Evolutionary conservation across 805 yeast species (phyloP), one percentile per base, ranked within the genome.

Genomic region (Yarrowia divulgata): DNA sequence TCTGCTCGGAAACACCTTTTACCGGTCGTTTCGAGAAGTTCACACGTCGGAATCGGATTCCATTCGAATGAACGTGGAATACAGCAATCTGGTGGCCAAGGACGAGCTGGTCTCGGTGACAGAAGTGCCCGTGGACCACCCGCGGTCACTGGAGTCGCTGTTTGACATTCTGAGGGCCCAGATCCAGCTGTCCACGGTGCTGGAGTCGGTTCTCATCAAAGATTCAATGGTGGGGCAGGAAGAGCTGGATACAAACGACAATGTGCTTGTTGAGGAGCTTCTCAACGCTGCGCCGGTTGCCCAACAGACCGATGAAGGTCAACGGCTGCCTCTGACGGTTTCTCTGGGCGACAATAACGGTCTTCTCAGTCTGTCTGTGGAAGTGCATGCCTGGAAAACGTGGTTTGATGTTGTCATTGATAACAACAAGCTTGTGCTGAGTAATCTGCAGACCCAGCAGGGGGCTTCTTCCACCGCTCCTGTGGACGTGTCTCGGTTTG

Each of bases 101-200:
- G 68, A 69, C 43, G 68, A 69, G 14, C 68, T 75, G 12, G 77
- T 76, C 0, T 48, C 62, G 13, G 71, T 77, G 1, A 43, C 70
- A 3, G 76, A 75, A 45, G 66, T 78, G 12, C 79, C 79, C 0
- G 48, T 78, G 4, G 37, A 69, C 16, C 75, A 74, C 32, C 80
- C 80, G 2, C 55, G 69, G 19, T 71, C 74, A 29, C 71, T 78
- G 29, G 77, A 77, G 1, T 34, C 23, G 1, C 67, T 76, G 1
- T 69, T 78, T 5, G 58, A 58, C 8, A n/a, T n/a, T 1, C 71
- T 77, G 6, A 70, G 77, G 19, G 45, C 68, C 14, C 75, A 71
- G 40, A 66, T 71, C 6, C 50, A 60, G 29, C 69, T 72, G 0
- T 55, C 60, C 9, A 67, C 67, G 14, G 68, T 74, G 1, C 64